These are phyloP conservation scores for Leccinum ochraceum DNA, from an alignment of 768 basidiomycete genomes.

Conservation along the genomic window DNA sequence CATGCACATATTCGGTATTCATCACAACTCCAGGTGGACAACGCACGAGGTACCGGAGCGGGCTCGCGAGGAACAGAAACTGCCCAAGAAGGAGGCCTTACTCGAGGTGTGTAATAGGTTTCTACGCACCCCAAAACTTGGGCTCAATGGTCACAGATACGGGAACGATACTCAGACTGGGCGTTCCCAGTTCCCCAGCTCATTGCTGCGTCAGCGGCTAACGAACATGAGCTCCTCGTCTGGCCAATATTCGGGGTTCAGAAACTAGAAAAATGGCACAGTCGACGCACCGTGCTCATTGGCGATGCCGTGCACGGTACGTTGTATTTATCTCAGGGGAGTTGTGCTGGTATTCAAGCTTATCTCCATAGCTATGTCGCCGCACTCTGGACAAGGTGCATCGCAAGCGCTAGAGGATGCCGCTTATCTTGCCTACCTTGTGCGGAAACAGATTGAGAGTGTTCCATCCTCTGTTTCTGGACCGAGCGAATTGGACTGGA, in stretches of 20 bases:
- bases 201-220: slow-evolving; percentile 22
- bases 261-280: slow-evolving; percentile 28
- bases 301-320: slow-evolving; percentile 36
- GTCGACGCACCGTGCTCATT: slow-evolving; percentile 28
- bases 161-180: slow-evolving; percentile 28
- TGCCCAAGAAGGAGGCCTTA: slow-evolving; percentile 23
- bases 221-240: slow-evolving; percentile 19
- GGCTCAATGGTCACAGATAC: slow-evolving; percentile 17
- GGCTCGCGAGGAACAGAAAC: slow-evolving; percentile 31
- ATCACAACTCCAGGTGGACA: slow-evolving; percentile 27
- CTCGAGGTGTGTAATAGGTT: slow-evolving; percentile 13
- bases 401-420: slow-evolving; percentile 35
- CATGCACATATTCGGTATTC: neutral
- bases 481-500: slow-evolving; percentile 11
- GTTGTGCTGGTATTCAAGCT: neutral
- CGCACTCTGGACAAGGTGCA: slow-evolving; percentile 34
- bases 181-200: slow-evolving; percentile 31
- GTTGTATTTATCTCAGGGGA: neutral
- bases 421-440: slow-evolving; percentile 31
- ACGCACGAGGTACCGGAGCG: slow-evolving; percentile 29
- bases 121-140: neutral
- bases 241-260: slow-evolving; percentile 32
- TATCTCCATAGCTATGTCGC: slow-evolving; percentile 29
- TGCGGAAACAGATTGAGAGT: slow-evolving; percentile 16
- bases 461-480: neutral